Base-by-base conservation (phyloP, 495 filamentous ascomycete species). In the Tuber calosporum region DNA sequence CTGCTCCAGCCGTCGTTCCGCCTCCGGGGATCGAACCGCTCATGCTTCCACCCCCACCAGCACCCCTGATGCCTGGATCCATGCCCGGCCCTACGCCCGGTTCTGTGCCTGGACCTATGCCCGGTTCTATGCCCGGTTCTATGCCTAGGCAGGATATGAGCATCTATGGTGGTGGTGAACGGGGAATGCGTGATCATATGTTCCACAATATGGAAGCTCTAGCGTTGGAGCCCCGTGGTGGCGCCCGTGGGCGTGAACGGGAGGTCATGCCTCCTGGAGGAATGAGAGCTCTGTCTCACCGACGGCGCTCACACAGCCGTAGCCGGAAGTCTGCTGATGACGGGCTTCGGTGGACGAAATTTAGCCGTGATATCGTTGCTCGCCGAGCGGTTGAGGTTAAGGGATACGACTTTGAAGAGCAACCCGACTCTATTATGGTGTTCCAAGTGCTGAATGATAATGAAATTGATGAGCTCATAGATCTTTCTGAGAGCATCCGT, bases 311-410 rank as follows among this genome's bases (percentile, higher is more conserved):
- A 40, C n/a, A 66, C n/a, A 75, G 71, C 53, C 71, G 75, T 11
- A 62, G 42, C 43, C 71, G 75, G 22, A 72, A 74, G 40, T 39
- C 69, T 41, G 39, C 39, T 1, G 77, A 75, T 39, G 70, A 67
- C 8, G 79, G 81, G 45, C 80, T 74, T 22, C 72, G 77, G 26
- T 81, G 79, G 80, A 81, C 80, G 8, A 79, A 79, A 41, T 81
- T 81, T 39, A 80, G 80, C 43, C 79, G 80, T 26, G 80, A 81
- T 53, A 81, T 81, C 66, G 77, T 81, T 37, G 77, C 79, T 22
- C 77, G 75, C 36, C 76, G 80, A 9, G 80, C 80, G 48, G 75
- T 81, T 41, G 72, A 74, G 69, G 77, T 77, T 39, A 67, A 68
- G 3, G 74, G 77, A 11, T 81, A 81, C 71, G 74, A 81, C 1